Evolutionary conservation across 2,329 filamentous ascomycete species (phyloP), one percentile per base, ranked within the genome.

Genomic region (Pseudogymnoascus sp.): DNA sequence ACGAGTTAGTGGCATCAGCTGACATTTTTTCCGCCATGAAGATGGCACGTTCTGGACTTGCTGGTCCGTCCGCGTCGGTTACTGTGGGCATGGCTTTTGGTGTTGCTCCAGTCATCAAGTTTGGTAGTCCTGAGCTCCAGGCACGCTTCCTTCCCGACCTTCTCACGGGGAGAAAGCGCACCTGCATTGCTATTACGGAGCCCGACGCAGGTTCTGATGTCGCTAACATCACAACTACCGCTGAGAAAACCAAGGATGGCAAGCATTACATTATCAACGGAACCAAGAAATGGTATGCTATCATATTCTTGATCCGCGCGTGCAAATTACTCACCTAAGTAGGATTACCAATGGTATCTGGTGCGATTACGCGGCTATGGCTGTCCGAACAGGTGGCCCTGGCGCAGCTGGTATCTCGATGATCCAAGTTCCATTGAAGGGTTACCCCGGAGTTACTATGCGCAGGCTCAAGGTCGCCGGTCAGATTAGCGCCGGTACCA

Each of bases 131-230:
- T 5, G 26, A 59, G 33, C 57, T 59, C 3, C 33, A 36, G 5
- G 36, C 86, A 65, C 77, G 79, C 8, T 85, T 87, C 65, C 75
- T 92, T 6, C 87, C 88, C 0, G 86, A 88, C 59, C 76, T 91
- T 0, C 76, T 92, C 10, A 81, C 79, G 0, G 86, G 86, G 5
- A 80, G 79, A 69, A 89, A 85, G 74, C 78, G 88, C 41, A 79
- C 79, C 11, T 92, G 88, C 68, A 90, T 92, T 66, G 89, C 88
- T 8, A 90, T 92, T 67, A 92, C 89, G 0, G 89, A 92, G 70
- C 89, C 89, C 0, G 84, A 84, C 60, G 87, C 87, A 0, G 88
- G 89, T 0, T 85, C 81, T 60, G 88, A 92, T 70, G 89, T 92
- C 1, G 86, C 87, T 5, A 87, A 86, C 68, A 88, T 91, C 65